These are phyloP conservation scores for Prunella vulgaris DNA, from an alignment of 257 asterid species.

Conservation along the genomic window DNA sequence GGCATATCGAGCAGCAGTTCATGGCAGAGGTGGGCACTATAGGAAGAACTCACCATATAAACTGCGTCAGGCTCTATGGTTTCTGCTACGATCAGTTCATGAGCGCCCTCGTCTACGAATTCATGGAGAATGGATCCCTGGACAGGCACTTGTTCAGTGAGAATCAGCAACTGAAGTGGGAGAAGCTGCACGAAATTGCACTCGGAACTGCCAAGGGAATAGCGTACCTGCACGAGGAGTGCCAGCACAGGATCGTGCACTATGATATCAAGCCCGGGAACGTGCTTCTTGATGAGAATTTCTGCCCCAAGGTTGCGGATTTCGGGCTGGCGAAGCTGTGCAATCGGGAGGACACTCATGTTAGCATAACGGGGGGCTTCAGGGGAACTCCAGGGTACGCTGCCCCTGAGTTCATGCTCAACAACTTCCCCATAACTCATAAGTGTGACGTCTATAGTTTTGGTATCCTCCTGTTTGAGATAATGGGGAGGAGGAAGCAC, in stretches of 20 bases:
- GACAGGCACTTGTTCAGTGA: conserved; percentile 28
- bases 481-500: conserved; percentile 36
- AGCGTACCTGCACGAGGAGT: not conserved
- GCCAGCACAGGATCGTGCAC: not conserved
- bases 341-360: conserved; percentile 33
- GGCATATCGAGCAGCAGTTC: conserved; percentile 32
- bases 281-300: conserved; percentile 32
- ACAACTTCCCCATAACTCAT: conserved; percentile 31
- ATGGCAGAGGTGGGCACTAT: conserved; percentile 36
- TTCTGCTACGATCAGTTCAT: conserved; percentile 34
- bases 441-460: conserved; percentile 41
- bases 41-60: conserved; percentile 32
- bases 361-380: conserved; percentile 22
- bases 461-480: conserved; percentile 36
- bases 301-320: conserved; percentile 37
- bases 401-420: conserved; percentile 38
- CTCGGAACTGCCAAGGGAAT: conserved; percentile 34
- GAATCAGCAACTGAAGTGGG: conserved; percentile 26
- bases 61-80: conserved; percentile 31
- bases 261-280: conserved; percentile 40
- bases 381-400: conserved; percentile 39
- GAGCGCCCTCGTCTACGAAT: conserved; percentile 36
- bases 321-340: conserved; percentile 39
- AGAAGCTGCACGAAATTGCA: conserved; percentile 30
- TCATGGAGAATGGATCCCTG: conserved; percentile 36